Conservation (phyloP, 441 rosid genomes). For the Lepidium campestre region DNA sequence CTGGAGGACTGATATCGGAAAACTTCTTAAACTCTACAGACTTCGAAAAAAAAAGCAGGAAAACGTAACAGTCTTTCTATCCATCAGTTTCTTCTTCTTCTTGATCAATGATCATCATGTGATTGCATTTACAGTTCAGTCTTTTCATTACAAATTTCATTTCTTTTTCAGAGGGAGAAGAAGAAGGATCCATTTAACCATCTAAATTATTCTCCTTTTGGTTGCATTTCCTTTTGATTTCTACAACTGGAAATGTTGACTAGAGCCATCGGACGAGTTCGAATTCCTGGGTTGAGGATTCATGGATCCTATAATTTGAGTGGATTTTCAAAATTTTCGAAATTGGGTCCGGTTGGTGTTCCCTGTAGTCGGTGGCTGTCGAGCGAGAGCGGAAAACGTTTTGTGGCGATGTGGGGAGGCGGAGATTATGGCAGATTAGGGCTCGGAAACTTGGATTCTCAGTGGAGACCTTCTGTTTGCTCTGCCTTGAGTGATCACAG, state of each 20-base stretch:
- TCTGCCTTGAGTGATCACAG: constrained; percentile 42
- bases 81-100: constrained; percentile 26
- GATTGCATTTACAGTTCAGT: background rate
- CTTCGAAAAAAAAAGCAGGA: background rate
- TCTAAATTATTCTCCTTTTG: background rate
- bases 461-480: constrained; percentile 46
- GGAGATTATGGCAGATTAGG: constrained; percentile 93
- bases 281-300: background rate
- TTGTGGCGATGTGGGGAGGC: constrained; percentile 88
- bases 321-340: background rate
- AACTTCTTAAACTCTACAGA: background rate
- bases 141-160: background rate
- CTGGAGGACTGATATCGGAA: background rate
- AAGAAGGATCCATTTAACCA: constrained; percentile 5
- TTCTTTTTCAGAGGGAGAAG: background rate
- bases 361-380: constrained; percentile 28
- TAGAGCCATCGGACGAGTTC: constrained; percentile 23
- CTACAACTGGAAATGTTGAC: constrained; percentile 14
- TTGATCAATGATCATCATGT: constrained; percentile 7
- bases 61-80: constrained; percentile 26
- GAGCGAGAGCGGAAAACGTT: constrained; percentile 32
- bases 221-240: constrained; percentile 3
- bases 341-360: constrained; percentile 9
- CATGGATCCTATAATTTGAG: background rate
- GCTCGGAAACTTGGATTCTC: constrained; percentile 62